Evolutionary conservation across 2,329 filamentous ascomycete species (phyloP).

Genomic region (Diaporthe ampelina): DNA sequence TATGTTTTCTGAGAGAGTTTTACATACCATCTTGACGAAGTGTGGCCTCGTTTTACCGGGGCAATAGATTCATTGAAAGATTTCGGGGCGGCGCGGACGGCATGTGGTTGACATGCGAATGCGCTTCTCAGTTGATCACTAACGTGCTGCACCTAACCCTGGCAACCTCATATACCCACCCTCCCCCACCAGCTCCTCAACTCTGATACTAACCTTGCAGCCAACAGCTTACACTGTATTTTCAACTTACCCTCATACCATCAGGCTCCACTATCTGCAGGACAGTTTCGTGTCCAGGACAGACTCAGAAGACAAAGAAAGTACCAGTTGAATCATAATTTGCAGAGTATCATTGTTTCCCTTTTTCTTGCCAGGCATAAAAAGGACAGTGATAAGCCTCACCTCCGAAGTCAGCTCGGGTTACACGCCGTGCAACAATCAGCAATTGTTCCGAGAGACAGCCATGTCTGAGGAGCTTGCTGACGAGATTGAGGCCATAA

Average conservation of each 20-base stretch:
- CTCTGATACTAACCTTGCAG: neutral
- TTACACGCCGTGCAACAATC: slow-evolving; percentile 21
- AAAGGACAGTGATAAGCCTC: neutral
- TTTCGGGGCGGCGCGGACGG: neutral
- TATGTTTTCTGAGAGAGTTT: neutral
- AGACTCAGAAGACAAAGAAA: neutral
- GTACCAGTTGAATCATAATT: too few species aligned
- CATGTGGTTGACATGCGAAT: neutral
- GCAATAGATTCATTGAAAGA: slow-evolving; percentile 40
- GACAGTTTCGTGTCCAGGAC: slow-evolving; percentile 4
- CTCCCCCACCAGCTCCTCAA: neutral
- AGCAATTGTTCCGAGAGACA: neutral
- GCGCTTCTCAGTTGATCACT: slow-evolving; percentile 4
- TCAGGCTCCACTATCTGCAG: neutral
- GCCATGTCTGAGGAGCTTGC: slow-evolving; percentile 71
- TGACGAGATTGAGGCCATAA: slow-evolving; percentile 86
- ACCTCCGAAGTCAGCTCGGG: neutral
- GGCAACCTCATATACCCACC: neutral
- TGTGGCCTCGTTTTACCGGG: slow-evolving; percentile 42
- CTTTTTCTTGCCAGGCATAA: neutral
- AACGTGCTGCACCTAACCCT: slow-evolving; percentile 5
- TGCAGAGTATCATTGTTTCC: too few species aligned
- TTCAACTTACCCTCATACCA: slow-evolving; percentile 7
- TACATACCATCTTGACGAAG: slow-evolving; percentile 46
- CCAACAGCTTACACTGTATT: slow-evolving; percentile 7